Conservation (phyloP, 164 flowering plant species). For the Vitis cinerea region DNA sequence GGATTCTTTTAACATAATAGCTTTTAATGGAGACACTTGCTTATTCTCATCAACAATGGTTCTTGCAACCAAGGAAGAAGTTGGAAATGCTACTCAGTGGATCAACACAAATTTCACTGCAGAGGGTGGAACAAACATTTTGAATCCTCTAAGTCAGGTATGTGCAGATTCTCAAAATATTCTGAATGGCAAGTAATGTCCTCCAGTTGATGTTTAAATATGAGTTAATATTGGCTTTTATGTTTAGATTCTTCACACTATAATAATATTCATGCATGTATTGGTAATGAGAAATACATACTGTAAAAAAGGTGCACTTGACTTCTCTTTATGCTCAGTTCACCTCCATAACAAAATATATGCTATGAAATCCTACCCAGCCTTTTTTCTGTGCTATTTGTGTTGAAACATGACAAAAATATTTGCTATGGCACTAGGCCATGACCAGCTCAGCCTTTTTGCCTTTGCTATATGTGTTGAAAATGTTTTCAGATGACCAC, state of each 20-base stretch:
- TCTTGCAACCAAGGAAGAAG: constrained; percentile 51
- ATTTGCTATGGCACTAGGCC: no score
- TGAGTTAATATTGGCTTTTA: not conserved
- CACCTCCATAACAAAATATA: not conserved
- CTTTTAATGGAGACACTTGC: constrained; percentile 56
- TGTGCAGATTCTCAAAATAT: not conserved
- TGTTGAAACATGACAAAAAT: no score
- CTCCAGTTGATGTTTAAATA: not conserved
- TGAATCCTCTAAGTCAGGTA: constrained; percentile 71
- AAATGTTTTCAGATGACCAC: no score
- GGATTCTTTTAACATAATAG: constrained; percentile 77
- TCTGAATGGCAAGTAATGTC: not conserved
- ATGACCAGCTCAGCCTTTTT: not conserved
- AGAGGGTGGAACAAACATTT: constrained; percentile 73
- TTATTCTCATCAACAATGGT: constrained; percentile 68
- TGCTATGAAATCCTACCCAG: not conserved
- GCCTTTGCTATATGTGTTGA: not conserved
- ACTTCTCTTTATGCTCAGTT: not conserved
- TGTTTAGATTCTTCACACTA: no score
- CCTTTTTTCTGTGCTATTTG: no score
- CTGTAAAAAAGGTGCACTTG: not conserved
- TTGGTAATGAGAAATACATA: not conserved
- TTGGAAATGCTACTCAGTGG: constrained; percentile 65
- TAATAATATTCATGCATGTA: no score
- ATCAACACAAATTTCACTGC: constrained; percentile 46